Percentiles rank a stretch among this genome's conserved stretches.
Evolutionary conservation across 108 stramenopile genomes (phyloP).

Genomic region (Stephanodiscus minutulus): DNA sequence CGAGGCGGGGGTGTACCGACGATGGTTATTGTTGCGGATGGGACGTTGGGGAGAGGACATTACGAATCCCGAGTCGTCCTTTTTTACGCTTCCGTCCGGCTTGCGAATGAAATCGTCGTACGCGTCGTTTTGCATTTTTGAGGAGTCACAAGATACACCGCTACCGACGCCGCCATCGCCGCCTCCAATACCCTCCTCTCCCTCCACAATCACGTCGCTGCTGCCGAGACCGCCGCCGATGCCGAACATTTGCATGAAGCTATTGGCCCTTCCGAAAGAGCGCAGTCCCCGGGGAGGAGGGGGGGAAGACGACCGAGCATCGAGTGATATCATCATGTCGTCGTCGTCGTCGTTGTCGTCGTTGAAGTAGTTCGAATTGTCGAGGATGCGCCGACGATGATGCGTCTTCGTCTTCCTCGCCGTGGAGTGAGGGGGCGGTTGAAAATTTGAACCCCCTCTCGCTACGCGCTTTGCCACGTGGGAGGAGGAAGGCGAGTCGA

Average conservation of each 20-base stretch:
- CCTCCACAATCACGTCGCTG: not conserved
- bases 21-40: slow-evolving; percentile 3
- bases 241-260: slow-evolving; percentile 48
- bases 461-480: slow-evolving; percentile 1
- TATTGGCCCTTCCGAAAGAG: slow-evolving; percentile 31
- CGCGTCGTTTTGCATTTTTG: not conserved
- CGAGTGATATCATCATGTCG: not conserved
- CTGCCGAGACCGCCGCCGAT: not conserved
- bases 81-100: slow-evolving; percentile 2
- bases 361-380: not conserved
- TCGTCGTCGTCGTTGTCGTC: not conserved
- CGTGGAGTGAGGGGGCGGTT: slow-evolving; percentile 12
- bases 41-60: slow-evolving; percentile 12
- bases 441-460: no score
- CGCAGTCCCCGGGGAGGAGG: slow-evolving; percentile 18
- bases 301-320: slow-evolving; percentile 1
- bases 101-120: slow-evolving; percentile 30
- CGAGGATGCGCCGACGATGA: slow-evolving; percentile 5
- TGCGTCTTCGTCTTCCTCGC: slow-evolving; percentile 7
- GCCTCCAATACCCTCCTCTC: not conserved
- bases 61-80: slow-evolving; percentile 3
- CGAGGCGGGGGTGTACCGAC: slow-evolving; percentile 9
- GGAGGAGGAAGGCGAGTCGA: slow-evolving; percentile 8
- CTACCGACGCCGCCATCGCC: not conserved
- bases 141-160: not conserved